A percentile compares a stretch with the other conserved stretches of the same genome.
phyloP scores from a whole-genome alignment of 805 yeast species.

The Saccharomycopsis lassenensis region DNA sequence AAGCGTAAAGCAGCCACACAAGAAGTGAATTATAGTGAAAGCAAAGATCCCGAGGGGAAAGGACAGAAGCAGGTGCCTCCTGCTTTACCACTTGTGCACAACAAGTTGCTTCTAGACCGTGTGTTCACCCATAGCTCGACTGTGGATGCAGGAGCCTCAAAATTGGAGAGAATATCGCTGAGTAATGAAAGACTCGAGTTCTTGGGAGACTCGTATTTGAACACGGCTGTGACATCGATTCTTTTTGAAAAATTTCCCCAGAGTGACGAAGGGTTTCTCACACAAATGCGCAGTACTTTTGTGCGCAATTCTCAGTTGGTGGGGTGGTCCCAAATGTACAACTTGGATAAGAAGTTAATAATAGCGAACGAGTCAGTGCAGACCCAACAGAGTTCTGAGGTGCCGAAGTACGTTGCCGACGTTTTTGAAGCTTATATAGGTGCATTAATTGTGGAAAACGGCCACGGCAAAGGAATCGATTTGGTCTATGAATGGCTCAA shows the following conservation, averaged over 20 bases:
- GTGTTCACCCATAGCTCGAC: conserved; percentile 79
- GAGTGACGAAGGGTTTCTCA: conserved; percentile 71
- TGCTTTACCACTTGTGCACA: conserved; percentile 53
- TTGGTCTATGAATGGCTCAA: conserved; percentile 26
- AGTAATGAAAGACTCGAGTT: conserved; percentile 88
- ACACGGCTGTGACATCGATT: conserved; percentile 58
- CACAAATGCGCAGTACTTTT: conserved; percentile 56
- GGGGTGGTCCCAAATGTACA: conserved; percentile 60
- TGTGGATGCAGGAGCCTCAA: conserved; percentile 34
- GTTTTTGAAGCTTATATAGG: conserved; percentile 91
- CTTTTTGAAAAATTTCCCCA: conserved; percentile 56
- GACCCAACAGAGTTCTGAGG: no score
- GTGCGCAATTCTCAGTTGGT: conserved; percentile 65
- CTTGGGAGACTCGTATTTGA: conserved; percentile 79
- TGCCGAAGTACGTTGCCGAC: no score
- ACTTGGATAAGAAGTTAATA: conserved; percentile 44
- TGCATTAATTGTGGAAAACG: conserved; percentile 34
- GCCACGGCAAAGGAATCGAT: conserved; percentile 39
- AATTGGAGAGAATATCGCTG: conserved; percentile 40
- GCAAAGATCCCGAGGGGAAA: no score
- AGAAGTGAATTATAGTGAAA: not conserved
- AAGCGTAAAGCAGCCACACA: not conserved
- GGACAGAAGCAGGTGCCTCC: no score
- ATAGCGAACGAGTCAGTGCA: conserved; percentile 28
- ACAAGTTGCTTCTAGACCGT: conserved; percentile 47